Percentiles rank a stretch among this genome's conserved stretches.
Conservation (phyloP, 1,284 basidiomycete genomes). For the Mycosarcoma mackinlayi region DNA sequence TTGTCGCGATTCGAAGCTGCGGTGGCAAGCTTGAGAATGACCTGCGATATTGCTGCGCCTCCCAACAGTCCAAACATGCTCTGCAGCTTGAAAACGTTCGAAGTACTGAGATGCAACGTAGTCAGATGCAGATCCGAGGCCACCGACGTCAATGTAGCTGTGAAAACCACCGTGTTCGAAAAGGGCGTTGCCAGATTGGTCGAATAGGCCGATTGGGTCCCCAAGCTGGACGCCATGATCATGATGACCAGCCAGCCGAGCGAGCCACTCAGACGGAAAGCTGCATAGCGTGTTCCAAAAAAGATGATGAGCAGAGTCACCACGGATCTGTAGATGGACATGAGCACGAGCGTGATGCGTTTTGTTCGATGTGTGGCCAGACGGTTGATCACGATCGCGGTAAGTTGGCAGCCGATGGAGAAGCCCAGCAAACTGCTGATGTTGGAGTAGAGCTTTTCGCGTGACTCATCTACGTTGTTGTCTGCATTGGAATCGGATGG, state of each 20-base stretch:
- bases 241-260: constrained; percentile 34
- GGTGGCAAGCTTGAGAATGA: constrained; percentile 35
- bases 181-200: constrained; percentile 38
- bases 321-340: constrained; percentile 18
- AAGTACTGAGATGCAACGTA: constrained; percentile 7
- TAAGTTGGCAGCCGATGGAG: constrained; percentile 32
- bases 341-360: constrained; percentile 16
- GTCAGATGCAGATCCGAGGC: constrained; percentile 37
- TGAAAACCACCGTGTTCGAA: constrained; percentile 49
- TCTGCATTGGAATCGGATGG: constrained; percentile 27
- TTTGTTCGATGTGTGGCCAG: constrained; percentile 13
- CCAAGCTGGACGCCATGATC: constrained; percentile 28
- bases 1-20: constrained; percentile 16
- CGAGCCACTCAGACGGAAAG: constrained; percentile 21
- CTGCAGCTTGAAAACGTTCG: constrained; percentile 26
- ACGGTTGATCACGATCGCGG: constrained; percentile 21
- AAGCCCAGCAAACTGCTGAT: constrained; percentile 30
- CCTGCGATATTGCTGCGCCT: constrained; percentile 37
- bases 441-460: constrained; percentile 21
- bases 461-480: background rate
- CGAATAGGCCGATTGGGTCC: constrained; percentile 40
- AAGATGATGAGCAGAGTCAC: constrained; percentile 27
- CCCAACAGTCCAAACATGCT: constrained; percentile 33
- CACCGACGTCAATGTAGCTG: constrained; percentile 37
- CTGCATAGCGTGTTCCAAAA: constrained; percentile 4